Evolutionary conservation across 2,329 filamentous ascomycete species (phyloP), one percentile per base, ranked within the genome.

Genomic region (Pseudogymnoascus sp.): DNA sequence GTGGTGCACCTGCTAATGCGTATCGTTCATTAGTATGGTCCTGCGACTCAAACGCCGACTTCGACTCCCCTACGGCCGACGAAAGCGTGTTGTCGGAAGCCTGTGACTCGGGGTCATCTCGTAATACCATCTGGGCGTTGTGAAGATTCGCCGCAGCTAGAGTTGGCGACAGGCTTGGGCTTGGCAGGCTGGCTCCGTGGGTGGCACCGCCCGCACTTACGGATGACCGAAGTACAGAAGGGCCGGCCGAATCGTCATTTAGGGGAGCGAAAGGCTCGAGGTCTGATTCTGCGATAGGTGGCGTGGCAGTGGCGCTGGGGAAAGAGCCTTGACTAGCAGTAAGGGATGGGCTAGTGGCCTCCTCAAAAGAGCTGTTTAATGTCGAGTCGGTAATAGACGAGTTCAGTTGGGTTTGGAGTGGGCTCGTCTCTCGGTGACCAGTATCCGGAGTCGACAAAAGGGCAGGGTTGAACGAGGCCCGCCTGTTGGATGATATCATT

Each of bases 91-190:
- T 50, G 8, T n/a, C 43, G 25, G 43, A 50, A 30, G n/a, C 25
- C 43, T 50, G 43, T 28, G 43, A 50, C 6, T 50, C 43, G 43
- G 43, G 43, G 25, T 50, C 64, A 4, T 75, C 75, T 6, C 71
- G 71, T 12, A 75, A 75, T 2, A 74, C 53, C 11, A 58, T 18
- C 15, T 58, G 53, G 3, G 53, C 43, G 15, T 50, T 50, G 59
- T 66, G 64, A 59, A 72, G 71, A 67, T 83, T 80, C 25, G 80
- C 79, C 43, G 93, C 89, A 68, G 90, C 90, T 62, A 95, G 83
- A 5, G 93, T 95, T 3, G 94, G 94, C 25, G 94, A 99, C 61
- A 99, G 77, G 69, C 94, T 92, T 35, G 94, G 94, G 72, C 94
- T 99, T 59, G 94, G 94, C 64, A 99, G 80, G 74, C 91, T 97